Evolutionary conservation across 2,329 filamentous ascomycete species (phyloP).

Genomic region (Raffaelea ambrosiae): DNA sequence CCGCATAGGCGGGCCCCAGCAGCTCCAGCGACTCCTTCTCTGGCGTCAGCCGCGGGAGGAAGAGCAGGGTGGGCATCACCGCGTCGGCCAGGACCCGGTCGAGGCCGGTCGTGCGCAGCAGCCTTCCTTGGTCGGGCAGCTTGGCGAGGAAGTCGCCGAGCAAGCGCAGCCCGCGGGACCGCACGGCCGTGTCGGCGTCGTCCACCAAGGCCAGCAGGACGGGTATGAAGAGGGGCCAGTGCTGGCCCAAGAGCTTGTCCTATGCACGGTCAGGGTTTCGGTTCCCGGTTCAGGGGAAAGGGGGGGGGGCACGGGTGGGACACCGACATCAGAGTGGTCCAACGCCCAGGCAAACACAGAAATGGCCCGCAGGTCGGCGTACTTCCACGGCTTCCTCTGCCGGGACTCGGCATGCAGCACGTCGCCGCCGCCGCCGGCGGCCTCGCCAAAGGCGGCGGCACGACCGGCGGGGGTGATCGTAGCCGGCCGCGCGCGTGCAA

Average conservation of each 20-base stretch:
- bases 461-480: conserved; percentile 49
- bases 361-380: conserved; percentile 38
- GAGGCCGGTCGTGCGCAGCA: conserved; percentile 45
- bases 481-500: conserved; percentile 46
- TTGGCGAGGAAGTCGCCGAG: conserved; percentile 45
- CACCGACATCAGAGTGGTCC: conserved; percentile 34
- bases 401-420: conserved; percentile 22
- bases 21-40: conserved; percentile 60
- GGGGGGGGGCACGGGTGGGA: not conserved
- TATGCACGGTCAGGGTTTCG: conserved; percentile 23
- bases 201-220: conserved; percentile 62
- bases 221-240: conserved; percentile 64
- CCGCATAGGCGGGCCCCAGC: conserved; percentile 56
- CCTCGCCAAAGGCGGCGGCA: conserved; percentile 39
- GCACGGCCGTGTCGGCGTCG: conserved; percentile 45
- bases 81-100: conserved; percentile 60
- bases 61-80: conserved; percentile 63
- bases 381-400: conserved; percentile 54
- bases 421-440: conserved; percentile 22
- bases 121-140: conserved; percentile 30
- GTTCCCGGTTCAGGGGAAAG: too few species aligned
- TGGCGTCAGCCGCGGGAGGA: conserved; percentile 68
- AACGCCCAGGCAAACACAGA: conserved; percentile 56
- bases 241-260: conserved; percentile 31
- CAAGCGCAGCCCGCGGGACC: conserved; percentile 46